phyloP scores from a whole-genome alignment of 768 basidiomycete species.

The Suillus alpinus region DNA sequence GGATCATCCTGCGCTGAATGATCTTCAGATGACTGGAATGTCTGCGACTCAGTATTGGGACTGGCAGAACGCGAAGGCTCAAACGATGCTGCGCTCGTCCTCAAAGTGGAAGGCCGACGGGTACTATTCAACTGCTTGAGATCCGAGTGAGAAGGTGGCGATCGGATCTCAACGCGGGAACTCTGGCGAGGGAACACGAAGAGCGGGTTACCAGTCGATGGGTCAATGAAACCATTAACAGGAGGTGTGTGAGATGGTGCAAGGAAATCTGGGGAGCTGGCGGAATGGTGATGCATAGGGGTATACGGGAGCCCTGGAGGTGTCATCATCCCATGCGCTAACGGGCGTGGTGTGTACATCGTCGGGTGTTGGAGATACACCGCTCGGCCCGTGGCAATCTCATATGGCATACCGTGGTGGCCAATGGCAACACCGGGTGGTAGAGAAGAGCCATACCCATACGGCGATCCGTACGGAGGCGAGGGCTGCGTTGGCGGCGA shows the following conservation, averaged over 20 bases:
- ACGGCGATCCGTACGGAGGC: slow-evolving; percentile 67
- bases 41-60: slow-evolving; percentile 16
- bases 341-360: slow-evolving; percentile 67
- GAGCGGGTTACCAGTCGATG: slow-evolving; percentile 62
- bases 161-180: slow-evolving; percentile 72
- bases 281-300: slow-evolving; percentile 58
- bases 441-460: slow-evolving; percentile 50
- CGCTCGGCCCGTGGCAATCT: slow-evolving; percentile 77
- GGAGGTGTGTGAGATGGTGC: slow-evolving; percentile 60
- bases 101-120: slow-evolving; percentile 39
- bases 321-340: slow-evolving; percentile 53
- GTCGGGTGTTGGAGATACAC: slow-evolving; percentile 65
- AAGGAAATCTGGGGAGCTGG: slow-evolving; percentile 62
- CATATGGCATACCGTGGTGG: slow-evolving; percentile 77
- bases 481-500: slow-evolving; percentile 41
- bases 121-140: slow-evolving; percentile 19
- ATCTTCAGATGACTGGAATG: slow-evolving; percentile 10
- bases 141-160: slow-evolving; percentile 40
- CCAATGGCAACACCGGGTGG: slow-evolving; percentile 75
- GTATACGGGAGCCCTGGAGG: slow-evolving; percentile 51
- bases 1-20: slow-evolving; percentile 14
- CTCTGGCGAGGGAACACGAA: slow-evolving; percentile 73
- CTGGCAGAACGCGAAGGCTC: slow-evolving; percentile 40
- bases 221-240: slow-evolving; percentile 62
- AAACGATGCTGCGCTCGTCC: slow-evolving; percentile 50